Base-by-base conservation (phyloP, 768 basidiomycete species). In the Mycena pura region DNA sequence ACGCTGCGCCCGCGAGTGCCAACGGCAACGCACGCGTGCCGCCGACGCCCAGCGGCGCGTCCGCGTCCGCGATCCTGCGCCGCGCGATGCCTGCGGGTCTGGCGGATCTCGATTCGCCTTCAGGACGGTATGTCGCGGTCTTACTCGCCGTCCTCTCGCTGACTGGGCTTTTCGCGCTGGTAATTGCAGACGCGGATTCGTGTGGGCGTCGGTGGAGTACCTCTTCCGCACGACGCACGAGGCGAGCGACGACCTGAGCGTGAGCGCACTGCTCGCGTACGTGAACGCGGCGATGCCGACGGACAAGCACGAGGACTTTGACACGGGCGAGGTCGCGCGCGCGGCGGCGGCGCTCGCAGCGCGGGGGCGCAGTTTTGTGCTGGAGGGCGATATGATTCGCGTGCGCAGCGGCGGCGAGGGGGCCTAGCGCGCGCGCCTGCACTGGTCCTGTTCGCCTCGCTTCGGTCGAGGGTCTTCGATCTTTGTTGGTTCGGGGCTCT, bases 261-360 rank as follows among this genome's bases (percentile, higher is more conserved):
- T 92, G 68, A 87, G 88, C 3, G 76, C 87, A 9, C 76, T 92
- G 24, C 76, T 92, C 31, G 82, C 86, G 4, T 91, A 90, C 72
- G 80, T 92, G 56, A 92, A 92, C 68, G 85, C 89, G 2, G 89
- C 89, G 5, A 84, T 92, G 77, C 91, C 91, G 4, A 79, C 77
- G 25, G 90, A 91, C 70, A 92, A 92, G 73, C 86, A 91, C 69
- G 90, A 92, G 76, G 90, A 92, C 64, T 92, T 90, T 62, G 90
- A 92, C 72, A 90, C 89, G 13, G 80, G 81, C 2, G 91, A 92
- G 74, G 89, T 92, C 17, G 81, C 81, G 6, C 78, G 79, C 46
- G 80, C 80, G 4, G 82, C 82, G 3, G 38, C 25, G 15, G 60
- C 60, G 53, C 41, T 62, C 10, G 60, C 60, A 19, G 47, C 53